Conservation (phyloP, 805 yeast species). For the Groenewaldozyma tartarivorans region DNA sequence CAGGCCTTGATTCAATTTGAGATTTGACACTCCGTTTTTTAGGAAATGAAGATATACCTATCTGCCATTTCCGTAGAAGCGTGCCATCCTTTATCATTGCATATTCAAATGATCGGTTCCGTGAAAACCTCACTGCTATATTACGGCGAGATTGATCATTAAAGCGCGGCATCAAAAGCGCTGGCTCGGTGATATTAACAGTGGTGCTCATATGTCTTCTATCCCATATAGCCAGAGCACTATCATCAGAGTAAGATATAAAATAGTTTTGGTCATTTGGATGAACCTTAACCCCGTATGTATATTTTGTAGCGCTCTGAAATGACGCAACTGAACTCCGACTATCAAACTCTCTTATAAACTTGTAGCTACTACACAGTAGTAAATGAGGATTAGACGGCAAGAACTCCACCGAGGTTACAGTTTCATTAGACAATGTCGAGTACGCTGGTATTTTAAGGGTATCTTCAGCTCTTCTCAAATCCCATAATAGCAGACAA, state of each 20-base stretch:
- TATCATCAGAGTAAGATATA: slow-evolving; percentile 73
- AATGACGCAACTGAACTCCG: slow-evolving; percentile 43
- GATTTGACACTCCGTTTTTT: slow-evolving; percentile 12
- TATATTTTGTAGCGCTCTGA: slow-evolving; percentile 68
- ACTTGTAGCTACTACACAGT: slow-evolving; percentile 67
- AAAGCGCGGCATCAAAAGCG: slow-evolving; percentile 16
- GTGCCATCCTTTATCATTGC: slow-evolving; percentile 74
- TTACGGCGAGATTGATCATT: slow-evolving; percentile 7
- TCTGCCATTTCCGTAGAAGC: slow-evolving; percentile 68
- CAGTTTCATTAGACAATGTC: slow-evolving; percentile 63
- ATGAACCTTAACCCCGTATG: slow-evolving; percentile 58
- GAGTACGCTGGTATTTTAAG: slow-evolving; percentile 25
- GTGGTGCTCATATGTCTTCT: slow-evolving; percentile 22
- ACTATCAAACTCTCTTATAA: slow-evolving; percentile 67
- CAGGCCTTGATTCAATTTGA: slow-evolving; percentile 14
- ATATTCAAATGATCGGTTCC: slow-evolving; percentile 59
- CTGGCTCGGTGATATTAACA: slow-evolving; percentile 14
- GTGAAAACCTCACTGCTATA: slow-evolving; percentile 31
- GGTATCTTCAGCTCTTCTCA: slow-evolving; percentile 22
- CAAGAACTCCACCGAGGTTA: slow-evolving; percentile 58
- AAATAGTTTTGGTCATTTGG: slow-evolving; percentile 60
- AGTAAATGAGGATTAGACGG: slow-evolving; percentile 47
- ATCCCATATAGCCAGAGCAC: slow-evolving; percentile 62
- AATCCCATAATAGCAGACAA: slow-evolving; percentile 73
- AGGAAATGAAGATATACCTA: slow-evolving; percentile 35